phyloP scores from a whole-genome alignment of 257 asterid species.

The Scutellaria galericulata region DNA sequence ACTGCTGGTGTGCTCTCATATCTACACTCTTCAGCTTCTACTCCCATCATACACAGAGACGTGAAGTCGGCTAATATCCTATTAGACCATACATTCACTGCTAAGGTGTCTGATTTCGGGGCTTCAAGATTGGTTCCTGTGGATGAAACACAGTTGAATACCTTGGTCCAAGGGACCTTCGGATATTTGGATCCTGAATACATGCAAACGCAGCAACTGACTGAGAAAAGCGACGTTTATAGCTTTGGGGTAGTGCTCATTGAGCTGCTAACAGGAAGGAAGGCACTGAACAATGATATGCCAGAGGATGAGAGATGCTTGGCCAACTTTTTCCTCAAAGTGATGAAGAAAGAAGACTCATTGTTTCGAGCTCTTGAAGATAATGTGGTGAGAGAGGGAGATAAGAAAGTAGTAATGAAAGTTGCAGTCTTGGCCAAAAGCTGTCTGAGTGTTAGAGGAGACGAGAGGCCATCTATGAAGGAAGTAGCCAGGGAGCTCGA shows the following conservation, averaged over 20 bases:
- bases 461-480: conserved; percentile 12
- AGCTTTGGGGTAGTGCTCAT: conserved; percentile 43
- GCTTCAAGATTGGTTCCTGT: conserved; percentile 42
- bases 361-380: conserved; percentile 30
- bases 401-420: not conserved
- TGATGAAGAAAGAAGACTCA: conserved; percentile 3
- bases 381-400: not conserved
- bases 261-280: conserved; percentile 34
- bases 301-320: conserved; percentile 35
- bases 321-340: conserved; percentile 22
- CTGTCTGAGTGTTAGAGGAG: conserved; percentile 11
- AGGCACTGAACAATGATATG: conserved; percentile 21
- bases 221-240: conserved; percentile 47
- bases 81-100: conserved; percentile 34
- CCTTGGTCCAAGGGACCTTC: conserved; percentile 45
- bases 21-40: conserved; percentile 40
- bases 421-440: conserved; percentile 9
- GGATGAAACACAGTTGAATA: conserved; percentile 29
- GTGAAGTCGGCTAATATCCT: conserved; percentile 47
- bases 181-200: conserved; percentile 53
- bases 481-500: conserved; percentile 13
- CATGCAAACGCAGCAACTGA: conserved; percentile 36
- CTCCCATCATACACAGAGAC: conserved; percentile 50
- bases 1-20: conserved; percentile 41
- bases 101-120: conserved; percentile 45